These are phyloP conservation scores for Hemileia vastatrix DNA, from an alignment of 1,284 basidiomycete genomes.

Conservation along the genomic window DNA sequence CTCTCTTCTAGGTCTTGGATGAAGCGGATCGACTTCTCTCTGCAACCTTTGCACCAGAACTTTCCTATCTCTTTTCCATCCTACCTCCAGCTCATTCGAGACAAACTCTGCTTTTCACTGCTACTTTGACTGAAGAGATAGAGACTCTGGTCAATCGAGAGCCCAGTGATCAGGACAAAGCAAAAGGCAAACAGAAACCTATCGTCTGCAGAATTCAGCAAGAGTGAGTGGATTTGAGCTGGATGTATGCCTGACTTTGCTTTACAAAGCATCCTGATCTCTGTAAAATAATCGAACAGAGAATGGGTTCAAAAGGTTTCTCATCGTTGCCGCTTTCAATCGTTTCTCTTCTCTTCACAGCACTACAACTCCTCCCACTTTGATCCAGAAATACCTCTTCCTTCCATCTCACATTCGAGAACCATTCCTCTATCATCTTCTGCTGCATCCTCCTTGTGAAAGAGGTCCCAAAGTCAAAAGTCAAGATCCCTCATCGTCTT, in stretches of 20 bases:
- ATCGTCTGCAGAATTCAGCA: conserved; percentile 75
- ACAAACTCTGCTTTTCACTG: conserved; percentile 93
- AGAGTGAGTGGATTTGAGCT: conserved; percentile 52
- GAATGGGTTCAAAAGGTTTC: too few relatives aligned
- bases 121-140: conserved; percentile 79
- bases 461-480: too few relatives aligned
- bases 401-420: conserved; percentile 92
- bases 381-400: conserved; percentile 82
- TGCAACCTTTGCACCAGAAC: conserved; percentile 75
- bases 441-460: too few relatives aligned
- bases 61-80: conserved; percentile 66
- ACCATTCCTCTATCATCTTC: conserved; percentile 77
- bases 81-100: conserved; percentile 74
- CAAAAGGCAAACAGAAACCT: conserved; percentile 70
- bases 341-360: too few relatives aligned
- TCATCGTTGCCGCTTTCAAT: too few relatives aligned
- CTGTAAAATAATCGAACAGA: too few relatives aligned
- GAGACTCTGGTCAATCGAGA: conserved; percentile 64
- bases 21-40: conserved; percentile 91
- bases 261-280: too few relatives aligned
- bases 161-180: too few relatives aligned
- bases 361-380: conserved; percentile 67
- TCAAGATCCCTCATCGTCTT: too few relatives aligned
- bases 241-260: background rate
- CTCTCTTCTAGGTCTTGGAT: conserved; percentile 62